A percentile compares a stretch with the other conserved stretches of the same genome.
Conservation (phyloP, 345 rosid species). For the Diplotaxis tenuifolia region DNA sequence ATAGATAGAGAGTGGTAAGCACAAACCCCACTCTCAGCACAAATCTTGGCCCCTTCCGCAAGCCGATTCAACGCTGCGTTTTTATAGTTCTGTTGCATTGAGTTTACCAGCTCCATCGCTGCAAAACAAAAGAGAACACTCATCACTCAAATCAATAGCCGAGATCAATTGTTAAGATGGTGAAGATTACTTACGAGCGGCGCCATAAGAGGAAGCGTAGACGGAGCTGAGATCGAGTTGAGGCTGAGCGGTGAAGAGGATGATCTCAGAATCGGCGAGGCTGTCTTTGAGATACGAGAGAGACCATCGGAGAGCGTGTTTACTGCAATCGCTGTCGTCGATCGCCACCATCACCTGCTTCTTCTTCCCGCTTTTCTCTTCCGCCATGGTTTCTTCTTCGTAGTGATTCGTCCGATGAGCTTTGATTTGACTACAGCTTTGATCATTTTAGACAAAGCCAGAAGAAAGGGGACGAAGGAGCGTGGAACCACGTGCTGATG, state of each 20-base stretch:
- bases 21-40: constrained; percentile 54
- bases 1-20: background rate
- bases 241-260: constrained; percentile 61
- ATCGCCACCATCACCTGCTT: constrained; percentile 77
- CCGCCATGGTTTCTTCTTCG: constrained; percentile 21
- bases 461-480: background rate
- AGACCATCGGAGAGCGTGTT: constrained; percentile 60
- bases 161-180: background rate
- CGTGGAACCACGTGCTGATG: background rate
- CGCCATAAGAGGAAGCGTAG: constrained; percentile 57
- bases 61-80: constrained; percentile 40
- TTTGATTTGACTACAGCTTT: background rate
- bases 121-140: background rate
- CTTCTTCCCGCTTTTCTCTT: constrained; percentile 45
- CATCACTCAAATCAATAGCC: background rate
- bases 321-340: constrained; percentile 76
- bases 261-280: constrained; percentile 43
- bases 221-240: constrained; percentile 42
- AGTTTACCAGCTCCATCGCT: constrained; percentile 58
- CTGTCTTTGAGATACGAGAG: constrained; percentile 46
- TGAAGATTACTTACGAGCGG: constrained; percentile 44
- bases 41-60: constrained; percentile 46
- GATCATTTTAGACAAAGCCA: background rate
- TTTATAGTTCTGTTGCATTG: constrained; percentile 52
- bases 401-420: background rate